Evolutionary conservation across 768 basidiomycete species (phyloP).

Genomic region (Kwoniella dendrophila): DNA sequence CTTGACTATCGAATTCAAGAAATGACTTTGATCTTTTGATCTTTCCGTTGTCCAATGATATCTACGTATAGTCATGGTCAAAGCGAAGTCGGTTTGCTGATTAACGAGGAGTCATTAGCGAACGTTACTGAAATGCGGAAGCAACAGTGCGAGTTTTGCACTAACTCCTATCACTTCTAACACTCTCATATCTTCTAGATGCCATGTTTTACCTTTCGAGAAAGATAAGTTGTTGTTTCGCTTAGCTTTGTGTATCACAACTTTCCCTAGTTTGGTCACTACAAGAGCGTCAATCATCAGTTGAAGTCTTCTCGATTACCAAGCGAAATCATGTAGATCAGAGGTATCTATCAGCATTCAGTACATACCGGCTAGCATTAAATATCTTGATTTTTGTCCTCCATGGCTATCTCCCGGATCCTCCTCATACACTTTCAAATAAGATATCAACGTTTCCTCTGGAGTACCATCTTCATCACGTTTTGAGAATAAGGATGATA

Average conservation of each 20-base stretch:
- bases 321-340: neutral
- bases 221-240: slow-evolving; percentile 90
- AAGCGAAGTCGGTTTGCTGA: slow-evolving; percentile 63
- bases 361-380: slow-evolving; percentile 80
- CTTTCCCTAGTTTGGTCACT: slow-evolving; percentile 53
- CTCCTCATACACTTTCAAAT: slow-evolving; percentile 94
- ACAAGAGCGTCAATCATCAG: neutral
- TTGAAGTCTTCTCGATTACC: neutral
- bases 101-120: no score
- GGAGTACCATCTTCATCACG: slow-evolving; percentile 66
- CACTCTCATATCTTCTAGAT: slow-evolving; percentile 73
- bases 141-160: neutral
- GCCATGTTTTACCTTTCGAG: slow-evolving; percentile 98
- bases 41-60: slow-evolving; percentile 89
- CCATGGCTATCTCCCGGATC: slow-evolving; percentile 64
- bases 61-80: slow-evolving; percentile 77
- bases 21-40: slow-evolving; percentile 69
- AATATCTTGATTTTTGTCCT: slow-evolving; percentile 79
- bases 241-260: slow-evolving; percentile 88
- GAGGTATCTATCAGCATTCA: slow-evolving; percentile 36
- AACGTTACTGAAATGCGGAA: neutral
- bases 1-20: slow-evolving; percentile 69
- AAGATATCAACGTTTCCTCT: slow-evolving; percentile 80
- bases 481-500: slow-evolving; percentile 78
- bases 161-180: slow-evolving; percentile 74